Conservation (phyloP, 495 filamentous ascomycete species). For the Daldinia bambusicola region DNA sequence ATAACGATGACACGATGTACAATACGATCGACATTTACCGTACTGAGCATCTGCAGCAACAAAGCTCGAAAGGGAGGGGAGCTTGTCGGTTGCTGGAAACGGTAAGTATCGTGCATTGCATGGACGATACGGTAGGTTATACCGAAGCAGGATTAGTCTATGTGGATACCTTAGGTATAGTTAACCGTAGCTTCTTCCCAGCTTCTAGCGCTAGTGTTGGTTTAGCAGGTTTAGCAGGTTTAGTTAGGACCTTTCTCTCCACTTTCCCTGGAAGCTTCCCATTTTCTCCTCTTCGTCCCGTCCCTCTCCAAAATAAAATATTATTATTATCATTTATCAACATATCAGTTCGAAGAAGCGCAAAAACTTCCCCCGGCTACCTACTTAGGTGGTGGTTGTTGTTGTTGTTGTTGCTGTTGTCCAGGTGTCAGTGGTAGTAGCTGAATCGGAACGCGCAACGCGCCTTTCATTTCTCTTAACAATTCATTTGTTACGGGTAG, state of each 20-base stretch:
- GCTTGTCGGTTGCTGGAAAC: constrained; percentile 13
- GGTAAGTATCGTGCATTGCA: neutral
- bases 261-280: neutral
- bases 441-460: constrained; percentile 30
- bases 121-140: constrained; percentile 12
- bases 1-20: neutral
- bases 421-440: constrained; percentile 14
- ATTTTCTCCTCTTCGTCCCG: constrained; percentile 28
- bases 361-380: neutral
- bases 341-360: constrained; percentile 14
- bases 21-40: constrained; percentile 9
- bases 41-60: constrained; percentile 3
- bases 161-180: neutral
- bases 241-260: constrained; percentile 10
- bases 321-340: too few relatives aligned
- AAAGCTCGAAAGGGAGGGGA: too few relatives aligned
- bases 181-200: constrained; percentile 12
- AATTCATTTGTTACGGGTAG: neutral
- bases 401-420: constrained; percentile 4
- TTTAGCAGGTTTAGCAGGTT: too few relatives aligned
- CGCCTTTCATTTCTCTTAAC: neutral
- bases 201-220: too few relatives aligned
- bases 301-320: constrained; percentile 5
- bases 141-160: constrained; percentile 21
- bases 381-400: constrained; percentile 4